Evolutionary conservation across 139 green algal genomes (phyloP).

Genomic region (Tetraselmis chui): DNA sequence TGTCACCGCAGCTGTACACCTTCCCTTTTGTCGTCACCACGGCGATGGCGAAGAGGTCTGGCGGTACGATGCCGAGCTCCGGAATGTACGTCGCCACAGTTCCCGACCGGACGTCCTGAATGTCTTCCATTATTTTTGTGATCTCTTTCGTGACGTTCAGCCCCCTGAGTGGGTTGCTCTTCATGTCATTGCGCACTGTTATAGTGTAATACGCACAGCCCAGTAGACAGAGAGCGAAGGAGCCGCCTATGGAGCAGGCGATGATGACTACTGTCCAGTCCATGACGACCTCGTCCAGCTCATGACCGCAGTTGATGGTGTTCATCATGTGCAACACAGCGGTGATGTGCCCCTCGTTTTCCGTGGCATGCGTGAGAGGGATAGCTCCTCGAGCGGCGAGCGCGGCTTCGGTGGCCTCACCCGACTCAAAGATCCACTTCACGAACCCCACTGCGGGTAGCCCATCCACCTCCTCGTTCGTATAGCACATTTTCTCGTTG

Average conservation of each 20-base stretch:
- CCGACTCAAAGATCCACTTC: neutral
- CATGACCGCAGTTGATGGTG: neutral
- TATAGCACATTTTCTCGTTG: neutral
- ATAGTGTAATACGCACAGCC: neutral
- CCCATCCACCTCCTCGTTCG: neutral
- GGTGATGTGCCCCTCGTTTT: neutral
- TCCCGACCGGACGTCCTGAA: neutral
- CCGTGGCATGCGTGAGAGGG: neutral
- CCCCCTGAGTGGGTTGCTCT: neutral
- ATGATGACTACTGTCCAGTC: neutral
- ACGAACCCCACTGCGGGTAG: neutral
- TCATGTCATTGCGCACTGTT: neutral
- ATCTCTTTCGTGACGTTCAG: neutral
- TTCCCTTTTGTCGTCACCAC: neutral
- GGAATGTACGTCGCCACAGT: neutral
- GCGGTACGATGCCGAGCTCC: neutral
- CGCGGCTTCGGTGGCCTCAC: neutral
- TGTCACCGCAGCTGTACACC: neutral
- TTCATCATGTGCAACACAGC: neutral
- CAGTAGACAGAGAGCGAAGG: neutral
- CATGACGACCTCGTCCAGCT: neutral
- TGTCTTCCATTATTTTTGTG: neutral
- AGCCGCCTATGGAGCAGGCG: neutral
- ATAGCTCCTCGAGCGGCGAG: neutral
- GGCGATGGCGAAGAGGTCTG: neutral